Evolutionary conservation across 2,329 filamentous ascomycete genomes (phyloP), one percentile per base, ranked within the genome.

Genomic region (Ilyonectria robusta): DNA sequence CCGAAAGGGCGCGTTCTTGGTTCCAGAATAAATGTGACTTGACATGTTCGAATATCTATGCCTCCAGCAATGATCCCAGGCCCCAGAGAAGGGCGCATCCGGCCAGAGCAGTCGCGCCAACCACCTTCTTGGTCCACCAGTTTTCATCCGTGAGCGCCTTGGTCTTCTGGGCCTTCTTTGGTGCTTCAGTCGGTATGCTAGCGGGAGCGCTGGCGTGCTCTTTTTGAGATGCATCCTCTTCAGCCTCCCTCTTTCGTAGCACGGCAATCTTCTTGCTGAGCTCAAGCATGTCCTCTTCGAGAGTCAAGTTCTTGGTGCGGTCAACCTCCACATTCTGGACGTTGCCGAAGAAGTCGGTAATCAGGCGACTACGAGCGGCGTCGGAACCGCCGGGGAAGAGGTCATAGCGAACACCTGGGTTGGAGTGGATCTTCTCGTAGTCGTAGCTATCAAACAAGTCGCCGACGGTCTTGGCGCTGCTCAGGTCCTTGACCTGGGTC

Each of bases 281-380:
- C n/a, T 91, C 89, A 37, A 93, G 82, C 67, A 98, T 81, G 75
- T 98, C 94, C 72, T 95, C 91, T 56, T 91, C 90, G 51, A 90
- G 86, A 42, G 83, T 87, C 60, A 84, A 82, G 66, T 87, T 88
- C 65, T 87, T 85, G 50, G 85, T 84, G 29, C 86, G 86, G 72
- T 96, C 93, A 4, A 98, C 90, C 81, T 98, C 96, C 4, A 99
- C 95, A 73, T 95, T 97, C 80, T 99, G 96, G 15, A 98, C 94
- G 78, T 98, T 99, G 26, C 96, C 96, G 71, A 99, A 98, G 82
- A 99, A 99, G 79, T 99, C 96, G 75, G 97, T 97, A 46, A 99
- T 90, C 33, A 96, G 87, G 47, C 95, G 90, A 73, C 92, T 89
- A 60, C 95, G 88, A 0, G 93, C 95, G 10, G 88, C 91, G 8